phyloP scores from a whole-genome alignment of 148 eudicot species.

The Gaultheria prostrata region DNA sequence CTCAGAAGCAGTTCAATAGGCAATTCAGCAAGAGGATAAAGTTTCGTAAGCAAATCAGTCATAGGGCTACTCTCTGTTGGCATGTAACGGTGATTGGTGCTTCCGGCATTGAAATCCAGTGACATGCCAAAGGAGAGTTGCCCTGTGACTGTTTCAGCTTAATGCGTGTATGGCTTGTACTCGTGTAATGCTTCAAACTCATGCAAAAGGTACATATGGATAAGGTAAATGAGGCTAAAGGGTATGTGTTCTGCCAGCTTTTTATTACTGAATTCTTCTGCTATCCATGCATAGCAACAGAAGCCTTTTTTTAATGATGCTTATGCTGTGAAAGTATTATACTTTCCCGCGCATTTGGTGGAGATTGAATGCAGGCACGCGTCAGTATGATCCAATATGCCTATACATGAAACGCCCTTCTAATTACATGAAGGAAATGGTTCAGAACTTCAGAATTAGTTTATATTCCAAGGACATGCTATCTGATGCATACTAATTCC shows the following conservation, averaged over 20 bases:
- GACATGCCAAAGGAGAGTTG: conserved; percentile 37
- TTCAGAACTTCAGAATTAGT: not conserved
- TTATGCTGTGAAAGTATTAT: not conserved
- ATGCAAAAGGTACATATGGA: not conserved
- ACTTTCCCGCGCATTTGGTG: not conserved
- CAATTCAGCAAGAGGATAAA: not conserved
- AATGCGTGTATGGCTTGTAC: not conserved
- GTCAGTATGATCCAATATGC: not conserved
- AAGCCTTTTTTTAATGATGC: not conserved
- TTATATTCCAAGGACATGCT: not conserved
- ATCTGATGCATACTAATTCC: not conserved
- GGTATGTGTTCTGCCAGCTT: not conserved
- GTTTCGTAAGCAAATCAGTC: conserved; percentile 30
- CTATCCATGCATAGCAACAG: conserved; percentile 1
- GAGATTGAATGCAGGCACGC: not conserved
- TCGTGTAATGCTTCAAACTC: conserved; percentile 9
- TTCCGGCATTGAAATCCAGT: not conserved
- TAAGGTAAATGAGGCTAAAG: conserved; percentile 11
- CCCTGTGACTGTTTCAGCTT: conserved; percentile 34
- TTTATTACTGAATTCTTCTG: not conserved
- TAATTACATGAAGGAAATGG: not conserved
- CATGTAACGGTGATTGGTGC: conserved; percentile 18
- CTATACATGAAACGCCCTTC: not conserved
- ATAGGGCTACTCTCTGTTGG: conserved; percentile 43
- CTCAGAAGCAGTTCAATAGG: not conserved